Evolutionary conservation across 495 filamentous ascomycete genomes (phyloP).

Genomic region (Podospora fimiseda): DNA sequence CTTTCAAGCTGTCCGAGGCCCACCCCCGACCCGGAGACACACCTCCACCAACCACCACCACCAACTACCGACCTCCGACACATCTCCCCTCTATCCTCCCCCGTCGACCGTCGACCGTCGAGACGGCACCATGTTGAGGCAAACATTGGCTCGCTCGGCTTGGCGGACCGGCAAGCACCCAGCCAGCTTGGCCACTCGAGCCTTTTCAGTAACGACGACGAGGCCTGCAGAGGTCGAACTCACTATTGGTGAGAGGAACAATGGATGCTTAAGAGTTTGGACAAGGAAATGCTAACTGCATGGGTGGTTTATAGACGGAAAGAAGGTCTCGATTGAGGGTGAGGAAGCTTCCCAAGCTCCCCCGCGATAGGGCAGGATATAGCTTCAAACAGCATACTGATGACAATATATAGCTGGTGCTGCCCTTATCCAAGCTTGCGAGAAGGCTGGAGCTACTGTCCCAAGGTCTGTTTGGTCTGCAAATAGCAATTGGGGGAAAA

Average conservation of each 20-base stretch:
- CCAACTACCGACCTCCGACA: conserved; percentile 8
- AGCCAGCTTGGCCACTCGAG: conserved; percentile 56
- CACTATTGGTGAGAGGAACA: conserved; percentile 66
- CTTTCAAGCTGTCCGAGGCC: neutral
- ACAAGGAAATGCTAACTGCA: conserved; percentile 11
- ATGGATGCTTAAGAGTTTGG: neutral
- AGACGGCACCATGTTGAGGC: conserved; percentile 75
- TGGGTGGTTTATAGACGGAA: conserved; percentile 61
- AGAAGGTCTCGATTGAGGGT: conserved; percentile 95
- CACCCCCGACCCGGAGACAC: neutral
- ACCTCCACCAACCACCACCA: conserved; percentile 11
- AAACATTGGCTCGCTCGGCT: conserved; percentile 79
- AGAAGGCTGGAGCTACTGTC: conserved; percentile 89
- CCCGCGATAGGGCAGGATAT: neutral
- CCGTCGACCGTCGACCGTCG: conserved; percentile 35
- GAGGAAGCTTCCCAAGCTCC: conserved; percentile 7
- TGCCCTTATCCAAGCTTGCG: conserved; percentile 96
- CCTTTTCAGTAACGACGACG: conserved; percentile 66
- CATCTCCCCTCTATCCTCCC: conserved; percentile 11
- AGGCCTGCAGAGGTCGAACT: conserved; percentile 87
- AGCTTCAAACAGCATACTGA: conserved; percentile 13
- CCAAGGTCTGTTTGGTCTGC: conserved; percentile 54
- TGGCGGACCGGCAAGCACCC: conserved; percentile 67
- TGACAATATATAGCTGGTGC: conserved; percentile 59
- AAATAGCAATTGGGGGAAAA: neutral